phyloP scores from a whole-genome alignment of 805 yeast species.

The Jamesozyma hellenica region DNA sequence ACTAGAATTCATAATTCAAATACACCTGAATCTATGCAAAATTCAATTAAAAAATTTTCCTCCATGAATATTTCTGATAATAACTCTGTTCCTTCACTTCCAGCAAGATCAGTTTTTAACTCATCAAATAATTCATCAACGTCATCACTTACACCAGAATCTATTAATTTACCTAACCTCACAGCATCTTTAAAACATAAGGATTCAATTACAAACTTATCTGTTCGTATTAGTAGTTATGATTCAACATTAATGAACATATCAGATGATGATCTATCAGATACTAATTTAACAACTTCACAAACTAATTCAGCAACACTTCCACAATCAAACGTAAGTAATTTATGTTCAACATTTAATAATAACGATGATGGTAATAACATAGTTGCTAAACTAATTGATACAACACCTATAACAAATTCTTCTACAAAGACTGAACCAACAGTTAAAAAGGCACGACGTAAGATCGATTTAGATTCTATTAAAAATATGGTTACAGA shows the following conservation, averaged over 20 bases:
- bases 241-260: slow-evolving; percentile 7
- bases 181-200: not conserved
- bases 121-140: not conserved
- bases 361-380: too few relatives aligned
- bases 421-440: not conserved
- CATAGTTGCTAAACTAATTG: too few relatives aligned
- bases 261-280: slow-evolving; percentile 1
- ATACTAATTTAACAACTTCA: not conserved
- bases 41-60: slow-evolving; percentile 10
- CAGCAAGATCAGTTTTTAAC: slow-evolving; percentile 6
- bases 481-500: slow-evolving; percentile 10
- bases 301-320: not conserved
- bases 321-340: too few relatives aligned
- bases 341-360: too few relatives aligned
- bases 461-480: slow-evolving; percentile 2
- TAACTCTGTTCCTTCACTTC: not conserved
- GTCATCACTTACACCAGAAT: not conserved
- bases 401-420: not conserved
- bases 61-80: slow-evolving; percentile 4
- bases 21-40: not conserved
- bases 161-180: not conserved
- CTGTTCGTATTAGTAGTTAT: slow-evolving; percentile 13
- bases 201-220: slow-evolving; percentile 5
- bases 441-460: too few relatives aligned
- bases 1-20: slow-evolving; percentile 2